These are phyloP conservation scores for Salvia sclarea DNA, from an alignment of 305 asterid species.

Conservation along the genomic window DNA sequence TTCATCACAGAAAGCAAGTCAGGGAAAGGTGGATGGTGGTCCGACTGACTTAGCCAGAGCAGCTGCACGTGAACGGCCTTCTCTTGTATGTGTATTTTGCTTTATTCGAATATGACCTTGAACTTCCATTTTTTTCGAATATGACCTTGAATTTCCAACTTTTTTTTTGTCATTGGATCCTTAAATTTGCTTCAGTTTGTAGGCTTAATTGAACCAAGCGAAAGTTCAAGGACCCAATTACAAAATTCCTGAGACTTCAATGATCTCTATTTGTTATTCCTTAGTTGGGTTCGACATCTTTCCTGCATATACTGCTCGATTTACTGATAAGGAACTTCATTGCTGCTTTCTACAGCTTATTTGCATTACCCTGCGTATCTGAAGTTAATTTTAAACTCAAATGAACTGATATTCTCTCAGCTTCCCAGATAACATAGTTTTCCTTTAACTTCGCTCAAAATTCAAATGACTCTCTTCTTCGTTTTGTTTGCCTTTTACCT, in stretches of 20 bases:
- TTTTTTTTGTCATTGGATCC: background rate
- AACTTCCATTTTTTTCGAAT: background rate
- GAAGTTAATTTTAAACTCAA: constrained; percentile 6
- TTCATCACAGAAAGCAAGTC: constrained; percentile 52
- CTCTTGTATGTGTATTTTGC: constrained; percentile 50
- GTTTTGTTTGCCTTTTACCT: constrained; percentile 4
- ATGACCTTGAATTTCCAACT: background rate
- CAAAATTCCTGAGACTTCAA: background rate
- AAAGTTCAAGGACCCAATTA: background rate
- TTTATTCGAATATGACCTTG: background rate
- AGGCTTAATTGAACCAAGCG: background rate
- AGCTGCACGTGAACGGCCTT: constrained; percentile 48
- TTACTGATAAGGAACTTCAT: background rate
- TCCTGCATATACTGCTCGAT: background rate
- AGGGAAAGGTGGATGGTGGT: constrained; percentile 57
- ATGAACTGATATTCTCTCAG: background rate
- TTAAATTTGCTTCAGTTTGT: background rate
- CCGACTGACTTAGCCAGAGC: constrained; percentile 62
- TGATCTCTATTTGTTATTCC: background rate
- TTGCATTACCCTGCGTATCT: background rate
- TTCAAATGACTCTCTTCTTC: background rate
- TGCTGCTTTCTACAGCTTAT: background rate
- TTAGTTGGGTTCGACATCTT: background rate
- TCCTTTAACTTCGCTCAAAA: background rate
- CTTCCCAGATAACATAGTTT: background rate